phyloP scores from a whole-genome alignment of 2,329 filamentous ascomycete species.

The Ophiosphaerella korrae region DNA sequence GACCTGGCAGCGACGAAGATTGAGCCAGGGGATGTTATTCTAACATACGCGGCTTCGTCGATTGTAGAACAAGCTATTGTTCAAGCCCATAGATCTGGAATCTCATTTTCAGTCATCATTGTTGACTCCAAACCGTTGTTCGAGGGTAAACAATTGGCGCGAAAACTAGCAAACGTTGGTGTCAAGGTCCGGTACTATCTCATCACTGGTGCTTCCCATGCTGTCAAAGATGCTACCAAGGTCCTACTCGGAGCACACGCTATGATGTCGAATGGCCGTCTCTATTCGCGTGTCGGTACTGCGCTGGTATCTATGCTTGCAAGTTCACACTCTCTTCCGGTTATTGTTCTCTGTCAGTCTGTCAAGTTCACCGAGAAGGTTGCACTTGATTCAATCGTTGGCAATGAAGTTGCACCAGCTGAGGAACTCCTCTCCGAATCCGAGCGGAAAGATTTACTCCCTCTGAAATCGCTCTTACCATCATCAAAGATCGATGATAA shows the following conservation, averaged over 20 bases:
- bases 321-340: conserved; percentile 73
- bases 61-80: conserved; percentile 84
- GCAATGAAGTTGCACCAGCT: conserved; percentile 87
- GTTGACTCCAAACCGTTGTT: conserved; percentile 77
- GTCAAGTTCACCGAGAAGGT: conserved; percentile 94
- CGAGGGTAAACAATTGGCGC: conserved; percentile 73
- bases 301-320: conserved; percentile 85
- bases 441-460: conserved; percentile 39
- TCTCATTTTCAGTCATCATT: conserved; percentile 80
- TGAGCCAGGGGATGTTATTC: conserved; percentile 75
- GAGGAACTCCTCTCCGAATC: conserved; percentile 62
- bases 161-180: conserved; percentile 70
- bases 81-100: conserved; percentile 70
- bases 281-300: conserved; percentile 88
- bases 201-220: conserved; percentile 76
- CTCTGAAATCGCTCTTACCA: conserved; percentile 34
- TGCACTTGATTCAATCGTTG: conserved; percentile 87
- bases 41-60: conserved; percentile 85
- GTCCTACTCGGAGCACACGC: conserved; percentile 85
- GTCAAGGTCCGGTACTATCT: conserved; percentile 81
- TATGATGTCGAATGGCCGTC: conserved; percentile 91
- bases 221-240: conserved; percentile 72
- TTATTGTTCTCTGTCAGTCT: conserved; percentile 90
- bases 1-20: conserved; percentile 77
- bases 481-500: conserved; percentile 33